Evolutionary conservation across 768 basidiomycete genomes (phyloP), one percentile per base, ranked within the genome.

Genomic region (Naganishia vishniacii): DNA sequence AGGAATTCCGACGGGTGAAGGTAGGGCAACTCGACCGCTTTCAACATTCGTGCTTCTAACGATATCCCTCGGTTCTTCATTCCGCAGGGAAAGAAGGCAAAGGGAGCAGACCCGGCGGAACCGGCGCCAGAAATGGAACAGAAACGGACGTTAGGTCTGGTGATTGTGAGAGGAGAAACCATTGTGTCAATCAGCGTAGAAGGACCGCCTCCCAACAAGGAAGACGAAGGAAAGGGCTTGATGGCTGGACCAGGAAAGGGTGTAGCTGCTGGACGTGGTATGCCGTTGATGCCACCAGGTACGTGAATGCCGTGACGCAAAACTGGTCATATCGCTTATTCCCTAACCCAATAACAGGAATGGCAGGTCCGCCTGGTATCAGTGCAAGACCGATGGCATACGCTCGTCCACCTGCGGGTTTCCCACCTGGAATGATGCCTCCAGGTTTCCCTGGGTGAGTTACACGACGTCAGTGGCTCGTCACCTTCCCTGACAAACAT

Each of bases 1-100:
- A 99, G 79, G 95, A 99, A 79, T 99, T 98, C 76, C 81, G 95
- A 72, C 85, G 88, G 68, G 86, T 98, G 44, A 97, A 98, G 82
- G 91, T 91, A 81, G 89, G 72, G 11, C 31, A 13, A 18, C 11
- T 25, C 15, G 18, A 13, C 41, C 28, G 32, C 28, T 13, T n/a
- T 16, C 34, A 13, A 13, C 20, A 28, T 11, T 29, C 5, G 15
- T 15, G n/a, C n/a, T 37, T 28, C 13, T 32, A 4, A 32, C n/a
- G 15, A 29, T 28, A 28, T 16, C 32, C 31, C 15, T 59, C n/a
- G 20, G 25, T 34, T 44, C 18, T 44, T 58, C 26, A 32, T 13
- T n/a, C 18, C 23, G 29, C 26, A 94, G 81, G 75, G 75, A 47
- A 75, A 75, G 70, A 76, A 75, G 66, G 56, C 71, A 2, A 78